phyloP scores from a whole-genome alignment of 306 rosid genomes.

The Geum urbanum region DNA sequence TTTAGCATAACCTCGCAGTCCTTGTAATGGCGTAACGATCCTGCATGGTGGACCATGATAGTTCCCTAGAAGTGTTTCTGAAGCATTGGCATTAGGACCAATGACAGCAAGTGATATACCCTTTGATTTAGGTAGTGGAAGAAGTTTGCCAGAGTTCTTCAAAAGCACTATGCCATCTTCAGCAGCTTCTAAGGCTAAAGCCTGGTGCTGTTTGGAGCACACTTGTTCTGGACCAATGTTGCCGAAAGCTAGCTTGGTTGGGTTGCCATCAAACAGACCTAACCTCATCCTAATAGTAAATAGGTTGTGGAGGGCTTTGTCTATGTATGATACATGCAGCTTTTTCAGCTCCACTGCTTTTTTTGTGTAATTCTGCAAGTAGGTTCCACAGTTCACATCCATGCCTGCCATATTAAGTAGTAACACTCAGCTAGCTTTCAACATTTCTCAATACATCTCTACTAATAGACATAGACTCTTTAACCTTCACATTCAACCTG shows the following conservation, averaged over 20 bases:
- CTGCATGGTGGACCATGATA: constrained; percentile 86
- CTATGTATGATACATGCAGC: constrained; percentile 39
- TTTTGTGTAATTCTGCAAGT: constrained; percentile 51
- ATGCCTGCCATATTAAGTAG: constrained; percentile 43
- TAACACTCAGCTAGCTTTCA: background rate
- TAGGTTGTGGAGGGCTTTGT: constrained; percentile 79
- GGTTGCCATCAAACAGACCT: constrained; percentile 77
- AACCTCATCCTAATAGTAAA: constrained; percentile 73
- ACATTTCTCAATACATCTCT: background rate
- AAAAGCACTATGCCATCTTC: constrained; percentile 80
- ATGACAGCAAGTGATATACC: constrained; percentile 64
- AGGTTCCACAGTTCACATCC: constrained; percentile 79
- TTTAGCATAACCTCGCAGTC: constrained; percentile 47
- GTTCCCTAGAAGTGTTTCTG: constrained; percentile 64
- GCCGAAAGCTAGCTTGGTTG: constrained; percentile 48
- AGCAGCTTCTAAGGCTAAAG: constrained; percentile 82
- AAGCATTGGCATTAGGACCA: constrained; percentile 75
- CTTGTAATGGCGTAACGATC: constrained; percentile 49
- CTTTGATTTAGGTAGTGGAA: constrained; percentile 59
- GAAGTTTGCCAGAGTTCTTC: constrained; percentile 62
- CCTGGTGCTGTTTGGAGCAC: constrained; percentile 62
- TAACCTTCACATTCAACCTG: background rate
- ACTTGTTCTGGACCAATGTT: constrained; percentile 58
- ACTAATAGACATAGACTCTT: background rate
- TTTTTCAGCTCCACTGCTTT: constrained; percentile 58